Base-by-base conservation (phyloP, 2,329 filamentous ascomycete genomes). In the Endoconidiophora laricicola region DNA sequence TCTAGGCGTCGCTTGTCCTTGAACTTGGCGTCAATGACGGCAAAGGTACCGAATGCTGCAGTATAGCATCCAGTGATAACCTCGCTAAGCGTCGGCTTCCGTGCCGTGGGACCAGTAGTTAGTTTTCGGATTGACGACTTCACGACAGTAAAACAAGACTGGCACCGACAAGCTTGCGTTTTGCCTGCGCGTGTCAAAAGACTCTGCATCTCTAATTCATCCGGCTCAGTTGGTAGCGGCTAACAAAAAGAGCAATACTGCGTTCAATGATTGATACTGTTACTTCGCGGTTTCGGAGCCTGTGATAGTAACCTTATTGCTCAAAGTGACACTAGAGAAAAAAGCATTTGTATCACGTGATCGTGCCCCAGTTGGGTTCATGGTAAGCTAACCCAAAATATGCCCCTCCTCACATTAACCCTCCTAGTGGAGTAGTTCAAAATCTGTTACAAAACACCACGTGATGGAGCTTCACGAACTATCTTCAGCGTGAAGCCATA, bases 11-110 rank as follows among this genome's bases (percentile, higher is more conserved):
- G 69, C 39, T 67, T 66, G 49, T 75, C 69, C 60, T 85, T 84
- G 26, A 65, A 61, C 24, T 69, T 66, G 4, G 74, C 73, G 60
- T 86, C 82, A 26, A 74, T 65, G 2, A 81, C 66, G 9, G 79
- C 72, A 2, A 79, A 80, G 2, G 76, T 74, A 4, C 77, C 79
- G 58, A 83, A 74, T 49, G 81, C 72, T 33, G 78, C 75, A 23
- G 80, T 80, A 59, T 84, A 85, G 60, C 73, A 74, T 38, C 81
- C 74, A 22, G 80, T 83, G 59, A 81, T 70, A 53, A 79, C 55
- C 63, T 78, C 67, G 62, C 71, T 64, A 58, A 69, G 62, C 39
- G 67, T 68, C 41, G 70, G 62, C 55, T 70, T 71, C 49, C 72
- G 70, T 57, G 68, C 69, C 47, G 69, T 61, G 29, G 69, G 64